Conservation (phyloP, 768 basidiomycete genomes). For the Epithele typhae region DNA sequence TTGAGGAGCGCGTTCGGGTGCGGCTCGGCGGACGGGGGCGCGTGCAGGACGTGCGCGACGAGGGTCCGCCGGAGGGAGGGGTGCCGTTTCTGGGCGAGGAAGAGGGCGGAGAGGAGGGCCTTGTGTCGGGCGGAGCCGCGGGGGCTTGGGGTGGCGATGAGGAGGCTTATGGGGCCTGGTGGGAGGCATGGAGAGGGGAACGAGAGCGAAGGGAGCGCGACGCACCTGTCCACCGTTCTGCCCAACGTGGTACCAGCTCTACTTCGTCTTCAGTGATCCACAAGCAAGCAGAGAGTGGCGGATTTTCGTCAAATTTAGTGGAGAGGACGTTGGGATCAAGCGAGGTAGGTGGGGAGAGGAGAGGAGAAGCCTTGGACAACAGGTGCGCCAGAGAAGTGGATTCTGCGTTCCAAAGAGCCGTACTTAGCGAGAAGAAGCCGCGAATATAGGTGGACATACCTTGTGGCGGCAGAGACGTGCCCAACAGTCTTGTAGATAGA, state of each 20-base stretch:
- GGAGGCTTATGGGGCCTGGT: conserved; percentile 45
- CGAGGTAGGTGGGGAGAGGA: conserved; percentile 19
- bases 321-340: conserved; percentile 19
- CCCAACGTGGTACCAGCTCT: conserved; percentile 33
- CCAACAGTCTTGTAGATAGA: too few species aligned
- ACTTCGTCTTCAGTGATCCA: conserved; percentile 40
- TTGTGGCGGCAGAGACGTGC: too few species aligned
- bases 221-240: conserved; percentile 41
- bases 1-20: conserved; percentile 56
- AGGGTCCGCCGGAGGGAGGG: conserved; percentile 20
- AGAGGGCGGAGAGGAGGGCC: conserved; percentile 17
- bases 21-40: conserved; percentile 28
- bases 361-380: conserved; percentile 22
- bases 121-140: conserved; percentile 24
- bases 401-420: too few species aligned
- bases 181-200: not conserved
- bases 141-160: conserved; percentile 37
- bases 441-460: too few species aligned
- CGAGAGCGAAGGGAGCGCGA: not conserved
- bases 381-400: conserved; percentile 13
- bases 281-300: conserved; percentile 42
- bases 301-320: conserved; percentile 4
- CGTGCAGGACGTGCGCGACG: conserved; percentile 46
- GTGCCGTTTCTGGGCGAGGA: conserved; percentile 8
- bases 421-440: too few species aligned